Base-by-base conservation (phyloP, 2,329 filamentous ascomycete species). In the Claviceps pazoutovae region DNA sequence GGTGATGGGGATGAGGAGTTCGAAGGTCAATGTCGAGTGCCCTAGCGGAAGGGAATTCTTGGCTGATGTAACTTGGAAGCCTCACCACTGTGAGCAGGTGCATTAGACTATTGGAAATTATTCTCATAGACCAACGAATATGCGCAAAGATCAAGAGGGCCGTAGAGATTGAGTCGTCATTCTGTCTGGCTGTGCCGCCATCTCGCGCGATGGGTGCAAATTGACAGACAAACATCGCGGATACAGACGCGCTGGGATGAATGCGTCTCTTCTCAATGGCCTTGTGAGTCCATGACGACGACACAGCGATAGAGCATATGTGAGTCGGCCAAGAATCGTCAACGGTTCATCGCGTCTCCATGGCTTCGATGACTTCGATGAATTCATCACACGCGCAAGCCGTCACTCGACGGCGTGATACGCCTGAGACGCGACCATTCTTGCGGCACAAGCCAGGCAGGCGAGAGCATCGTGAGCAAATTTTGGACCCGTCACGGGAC, bases 371-470 rank as follows among this genome's bases (percentile, higher is more conserved):
- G 39, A 19, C 39, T 42, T 42, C 30, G 42, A 42, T 13, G 39
- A 19, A 17, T 42, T 42, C 47, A 46, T 5, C 41, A 52, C 16
- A 36, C 37, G 21, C 42, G 36, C 16, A 43, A 47, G 49, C 23
- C 52, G 36, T 54, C 49, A 47, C 49, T 54, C n/a, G 49, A 54
- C 38, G 42, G 13, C 26, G 39, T 36, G 30, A 41, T 42, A 21
- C 17, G 9, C 30, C 30, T 34, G 30, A 34, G 30, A 34, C 9
- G 30, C 30, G 9, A 45, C 36, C 11, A 39, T 46, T 23, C 13
- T 41, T 42, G 42, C 36, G 34, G 37, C 21, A 17, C 38, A 16
- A 30, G 11, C 14, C 37, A 26, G 34, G 39, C 9, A 36, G 23
- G 39, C 37, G 36, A 14, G 36, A 44, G 23, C 37, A 42, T 13